Evolutionary conservation across 495 filamentous ascomycete species (phyloP).

Genomic region (Penicillium argentinense): DNA sequence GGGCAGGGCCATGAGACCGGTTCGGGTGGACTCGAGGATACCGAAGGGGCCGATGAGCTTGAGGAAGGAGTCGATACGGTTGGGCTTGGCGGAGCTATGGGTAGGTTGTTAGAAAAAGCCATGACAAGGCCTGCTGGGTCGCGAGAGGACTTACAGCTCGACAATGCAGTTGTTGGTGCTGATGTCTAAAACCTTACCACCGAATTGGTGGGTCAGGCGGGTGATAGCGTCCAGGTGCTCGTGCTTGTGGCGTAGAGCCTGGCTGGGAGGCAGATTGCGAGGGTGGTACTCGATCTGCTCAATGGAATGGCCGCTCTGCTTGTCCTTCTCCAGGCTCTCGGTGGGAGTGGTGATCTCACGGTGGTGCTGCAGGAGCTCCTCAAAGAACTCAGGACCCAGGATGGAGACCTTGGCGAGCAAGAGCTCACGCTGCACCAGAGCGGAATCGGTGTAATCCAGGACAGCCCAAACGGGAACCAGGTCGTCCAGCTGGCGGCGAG

Average conservation of each 20-base stretch:
- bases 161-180: slow-evolving; percentile 98
- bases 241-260: slow-evolving; percentile 93
- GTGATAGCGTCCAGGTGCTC: slow-evolving; percentile 95
- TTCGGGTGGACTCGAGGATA: slow-evolving; percentile 90
- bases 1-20: slow-evolving; percentile 93
- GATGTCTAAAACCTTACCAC: slow-evolving; percentile 95
- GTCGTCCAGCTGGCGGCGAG: slow-evolving; percentile 91
- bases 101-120: neutral
- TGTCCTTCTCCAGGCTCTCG: slow-evolving; percentile 31
- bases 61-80: slow-evolving; percentile 94
- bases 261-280: slow-evolving; percentile 73
- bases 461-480: slow-evolving; percentile 98
- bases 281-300: slow-evolving; percentile 70
- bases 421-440: slow-evolving; percentile 94
- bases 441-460: slow-evolving; percentile 87
- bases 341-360: slow-evolving; percentile 63
- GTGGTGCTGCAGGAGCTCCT: slow-evolving; percentile 93
- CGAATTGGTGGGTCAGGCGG: slow-evolving; percentile 94
- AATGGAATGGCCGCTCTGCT: slow-evolving; percentile 24
- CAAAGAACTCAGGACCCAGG: slow-evolving; percentile 94
- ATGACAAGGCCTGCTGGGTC: neutral
- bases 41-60: slow-evolving; percentile 96
- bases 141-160: slow-evolving; percentile 70
- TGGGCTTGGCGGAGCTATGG: slow-evolving; percentile 82
- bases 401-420: slow-evolving; percentile 96